Evolutionary conservation across 2,329 filamentous ascomycete species (phyloP).

Genomic region (Penicillium expansum): DNA sequence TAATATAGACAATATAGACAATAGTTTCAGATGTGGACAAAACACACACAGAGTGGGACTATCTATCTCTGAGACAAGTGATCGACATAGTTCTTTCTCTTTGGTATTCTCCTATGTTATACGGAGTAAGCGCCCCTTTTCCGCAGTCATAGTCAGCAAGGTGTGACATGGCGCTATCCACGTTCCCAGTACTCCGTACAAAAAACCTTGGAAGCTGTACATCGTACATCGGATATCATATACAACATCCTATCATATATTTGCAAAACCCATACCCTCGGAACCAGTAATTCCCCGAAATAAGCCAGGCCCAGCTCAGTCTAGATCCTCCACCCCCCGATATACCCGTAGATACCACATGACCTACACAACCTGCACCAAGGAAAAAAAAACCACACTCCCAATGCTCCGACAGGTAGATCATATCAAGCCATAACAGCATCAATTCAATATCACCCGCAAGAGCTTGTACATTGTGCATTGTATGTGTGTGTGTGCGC

Average conservation of each 20-base stretch:
- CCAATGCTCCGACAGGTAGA: background rate
- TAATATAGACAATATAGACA: conserved; percentile 3
- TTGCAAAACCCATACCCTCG: background rate
- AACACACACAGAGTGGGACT: background rate
- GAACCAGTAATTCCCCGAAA: background rate
- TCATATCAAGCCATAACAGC: background rate
- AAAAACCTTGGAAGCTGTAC: background rate
- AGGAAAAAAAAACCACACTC: background rate
- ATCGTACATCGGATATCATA: background rate
- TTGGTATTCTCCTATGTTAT: background rate
- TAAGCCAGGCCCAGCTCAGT: background rate
- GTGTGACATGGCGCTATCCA: too few species aligned
- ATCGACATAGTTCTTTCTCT: conserved; percentile 1
- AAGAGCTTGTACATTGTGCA: background rate
- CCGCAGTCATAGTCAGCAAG: background rate
- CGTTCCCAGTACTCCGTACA: too few species aligned
- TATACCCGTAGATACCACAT: background rate
- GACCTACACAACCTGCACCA: conserved; percentile 1
- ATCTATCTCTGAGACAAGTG: conserved; percentile 8
- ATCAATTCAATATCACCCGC: background rate
- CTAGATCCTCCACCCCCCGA: background rate
- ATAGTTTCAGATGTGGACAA: conserved; percentile 13
- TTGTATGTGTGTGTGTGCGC: background rate
- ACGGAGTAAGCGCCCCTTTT: background rate
- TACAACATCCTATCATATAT: background rate